Evolutionary conservation across 2,329 filamentous ascomycete genomes (phyloP).

Genomic region (Ascocoryne sarcoides): DNA sequence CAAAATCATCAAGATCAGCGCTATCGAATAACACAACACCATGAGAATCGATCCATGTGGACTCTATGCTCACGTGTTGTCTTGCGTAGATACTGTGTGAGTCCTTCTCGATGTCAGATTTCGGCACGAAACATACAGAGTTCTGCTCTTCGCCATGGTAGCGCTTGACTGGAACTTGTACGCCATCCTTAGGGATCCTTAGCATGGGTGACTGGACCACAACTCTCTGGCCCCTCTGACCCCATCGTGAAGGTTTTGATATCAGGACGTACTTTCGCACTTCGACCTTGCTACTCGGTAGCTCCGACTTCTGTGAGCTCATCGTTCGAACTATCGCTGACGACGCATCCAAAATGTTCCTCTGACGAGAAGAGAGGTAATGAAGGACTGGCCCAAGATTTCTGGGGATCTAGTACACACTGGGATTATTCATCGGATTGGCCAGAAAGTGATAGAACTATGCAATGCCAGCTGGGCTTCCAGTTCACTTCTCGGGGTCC

Average conservation of each 20-base stretch:
- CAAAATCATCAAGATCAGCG: constrained; percentile 7
- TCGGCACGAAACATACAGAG: constrained; percentile 16
- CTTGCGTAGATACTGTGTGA: constrained; percentile 11
- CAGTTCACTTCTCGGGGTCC: too few relatives aligned
- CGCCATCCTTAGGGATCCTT: constrained; percentile 6
- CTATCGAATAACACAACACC: constrained; percentile 16
- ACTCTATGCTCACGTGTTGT: constrained; percentile 4
- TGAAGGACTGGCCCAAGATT: too few relatives aligned
- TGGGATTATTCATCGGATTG: too few relatives aligned
- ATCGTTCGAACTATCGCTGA: too few relatives aligned
- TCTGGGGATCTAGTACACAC: too few relatives aligned
- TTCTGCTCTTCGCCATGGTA: constrained; percentile 15
- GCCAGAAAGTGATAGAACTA: too few relatives aligned
- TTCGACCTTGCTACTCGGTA: constrained; percentile 8
- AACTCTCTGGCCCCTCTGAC: constrained; percentile 10
- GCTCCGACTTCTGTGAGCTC: neutral
- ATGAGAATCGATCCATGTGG: constrained; percentile 12
- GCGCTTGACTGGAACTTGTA: constrained; percentile 15
- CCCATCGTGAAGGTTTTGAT: constrained; percentile 15
- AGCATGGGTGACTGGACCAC: constrained; percentile 19
- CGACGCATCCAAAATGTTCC: too few relatives aligned
- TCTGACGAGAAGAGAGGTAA: too few relatives aligned
- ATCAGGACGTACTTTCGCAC: constrained; percentile 19
- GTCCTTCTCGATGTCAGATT: constrained; percentile 20
- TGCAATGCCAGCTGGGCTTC: too few relatives aligned